Evolutionary conservation across 768 basidiomycete genomes (phyloP), one percentile per base, ranked within the genome.

Genomic region (Pleurotus giganteus): DNA sequence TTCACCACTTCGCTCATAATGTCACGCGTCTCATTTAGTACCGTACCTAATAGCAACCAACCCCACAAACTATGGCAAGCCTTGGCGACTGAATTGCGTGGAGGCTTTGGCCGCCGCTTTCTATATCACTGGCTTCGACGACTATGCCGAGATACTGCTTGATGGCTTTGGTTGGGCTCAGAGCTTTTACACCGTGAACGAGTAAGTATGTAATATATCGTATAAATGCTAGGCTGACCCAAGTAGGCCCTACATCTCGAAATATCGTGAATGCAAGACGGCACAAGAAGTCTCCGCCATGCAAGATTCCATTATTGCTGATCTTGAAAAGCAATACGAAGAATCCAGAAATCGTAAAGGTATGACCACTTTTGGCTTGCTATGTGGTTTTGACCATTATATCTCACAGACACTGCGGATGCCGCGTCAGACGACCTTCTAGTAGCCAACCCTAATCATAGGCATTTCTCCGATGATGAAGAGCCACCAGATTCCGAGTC

Each of bases 31-130:
- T 58, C 9, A 26, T 51, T 43, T 13, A 99, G 96, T 99, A 26
- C 97, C 97, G 0, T 98, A 96, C 67, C 82, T 99, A 17, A 69
- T 98, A 41, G 97, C 97, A 0, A 89, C 94, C 0, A 99, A 99
- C 68, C 94, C 96, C 0, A 94, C 94, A 8, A 99, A 99, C 71
- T 99, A 98, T 61, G 97, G 97, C 8, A 94, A 93, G 68, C 97
- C 97, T 0, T 98, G 94, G 94, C 78, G 88, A 46, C 75, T 99
- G 36, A 98, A 96, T 63, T 98, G 96, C 59, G 95, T 91, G 26
- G 94, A 96, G 69, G 91, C 92, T 0, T 79, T 98, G 4, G 95
- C 97, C 0, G 97, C 96, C 0, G 89, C 94, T 0, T 95, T 99
- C 62, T 97, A 92, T 68, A 89, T 98, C 62, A 89, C 91, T 0